Evolutionary conservation across 164 flowering plant species (phyloP).

Genomic region (Stephania yunnanensis): DNA sequence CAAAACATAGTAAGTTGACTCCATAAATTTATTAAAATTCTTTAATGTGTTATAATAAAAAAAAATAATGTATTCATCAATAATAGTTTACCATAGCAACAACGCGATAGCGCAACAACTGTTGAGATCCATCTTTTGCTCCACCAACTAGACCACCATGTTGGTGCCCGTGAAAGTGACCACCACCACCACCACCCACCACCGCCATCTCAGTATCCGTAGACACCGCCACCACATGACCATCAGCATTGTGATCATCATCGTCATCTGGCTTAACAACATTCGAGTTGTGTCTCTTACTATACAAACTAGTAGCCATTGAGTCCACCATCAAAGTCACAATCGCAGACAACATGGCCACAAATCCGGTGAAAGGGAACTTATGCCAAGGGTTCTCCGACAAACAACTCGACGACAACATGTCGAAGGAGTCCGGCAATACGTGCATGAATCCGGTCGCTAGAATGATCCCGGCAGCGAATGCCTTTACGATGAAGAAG

Average conservation of each 20-base stretch:
- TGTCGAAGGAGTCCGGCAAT: conserved; percentile 27
- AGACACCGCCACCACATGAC: not conserved
- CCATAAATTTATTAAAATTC: no score
- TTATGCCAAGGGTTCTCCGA: conserved; percentile 28
- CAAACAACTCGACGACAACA: conserved; percentile 22
- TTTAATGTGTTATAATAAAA: no score
- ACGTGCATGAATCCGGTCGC: conserved; percentile 33
- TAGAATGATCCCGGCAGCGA: conserved; percentile 29
- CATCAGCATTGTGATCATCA: not conserved
- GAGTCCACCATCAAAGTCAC: conserved; percentile 30
- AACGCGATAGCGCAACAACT: conserved; percentile 24
- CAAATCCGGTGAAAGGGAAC: conserved; percentile 30
- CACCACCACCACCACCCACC: not conserved
- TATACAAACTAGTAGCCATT: conserved; percentile 25
- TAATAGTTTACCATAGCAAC: conserved; percentile 24
- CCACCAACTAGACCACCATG: not conserved
- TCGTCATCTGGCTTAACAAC: conserved; percentile 11
- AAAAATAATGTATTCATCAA: no score
- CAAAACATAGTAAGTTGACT: no score
- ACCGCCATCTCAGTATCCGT: not conserved
- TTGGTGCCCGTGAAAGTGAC: conserved; percentile 14
- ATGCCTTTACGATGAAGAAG: conserved; percentile 25
- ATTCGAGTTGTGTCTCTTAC: not conserved
- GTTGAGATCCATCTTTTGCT: conserved; percentile 4
- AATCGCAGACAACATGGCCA: conserved; percentile 28